A percentile compares a stretch with the other conserved stretches of the same genome.
Evolutionary conservation across 2,329 filamentous ascomycete genomes (phyloP).

Genomic region (Colletotrichum musae): DNA sequence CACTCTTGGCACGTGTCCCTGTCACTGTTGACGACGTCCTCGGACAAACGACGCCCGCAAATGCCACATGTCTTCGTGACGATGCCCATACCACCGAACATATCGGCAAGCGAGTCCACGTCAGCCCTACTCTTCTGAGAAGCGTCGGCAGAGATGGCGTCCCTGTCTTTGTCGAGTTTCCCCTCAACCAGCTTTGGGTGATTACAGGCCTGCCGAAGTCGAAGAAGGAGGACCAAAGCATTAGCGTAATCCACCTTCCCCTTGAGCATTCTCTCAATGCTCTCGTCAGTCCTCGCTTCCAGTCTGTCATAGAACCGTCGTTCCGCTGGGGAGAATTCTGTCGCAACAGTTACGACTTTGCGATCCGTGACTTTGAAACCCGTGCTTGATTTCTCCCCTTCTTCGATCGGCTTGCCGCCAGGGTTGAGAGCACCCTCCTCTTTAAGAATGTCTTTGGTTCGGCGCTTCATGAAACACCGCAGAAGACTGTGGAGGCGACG

Average conservation of each 20-base stretch:
- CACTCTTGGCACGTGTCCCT: constrained; percentile 79
- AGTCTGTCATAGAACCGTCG: constrained; percentile 88
- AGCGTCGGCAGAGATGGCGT: constrained; percentile 75
- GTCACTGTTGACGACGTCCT: constrained; percentile 58
- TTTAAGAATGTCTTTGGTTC: constrained; percentile 97
- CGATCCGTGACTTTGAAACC: constrained; percentile 94
- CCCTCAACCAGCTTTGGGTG: constrained; percentile 90
- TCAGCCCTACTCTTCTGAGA: constrained; percentile 71
- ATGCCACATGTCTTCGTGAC: constrained; percentile 85
- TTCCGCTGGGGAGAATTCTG: constrained; percentile 85
- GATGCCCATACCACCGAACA: constrained; percentile 88
- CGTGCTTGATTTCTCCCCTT: constrained; percentile 64
- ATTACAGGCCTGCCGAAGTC: constrained; percentile 93
- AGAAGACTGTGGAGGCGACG: constrained; percentile 86
- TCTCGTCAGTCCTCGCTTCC: constrained; percentile 86
- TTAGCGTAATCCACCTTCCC: constrained; percentile 91
- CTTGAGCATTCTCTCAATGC: constrained; percentile 90
- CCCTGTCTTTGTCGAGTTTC: constrained; percentile 89
- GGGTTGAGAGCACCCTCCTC: constrained; percentile 85
- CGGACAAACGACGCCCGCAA: constrained; percentile 79
- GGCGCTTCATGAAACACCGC: constrained; percentile 97
- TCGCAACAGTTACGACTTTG: constrained; percentile 85
- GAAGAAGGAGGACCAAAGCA: constrained; percentile 90
- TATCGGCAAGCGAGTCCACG: constrained; percentile 85
- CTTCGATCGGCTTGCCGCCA: constrained; percentile 72